Percentiles rank a stretch among this genome's conserved stretches.
Conservation (phyloP, 2,329 filamentous ascomycete species). For the Hymenoscyphus fructigenus region DNA sequence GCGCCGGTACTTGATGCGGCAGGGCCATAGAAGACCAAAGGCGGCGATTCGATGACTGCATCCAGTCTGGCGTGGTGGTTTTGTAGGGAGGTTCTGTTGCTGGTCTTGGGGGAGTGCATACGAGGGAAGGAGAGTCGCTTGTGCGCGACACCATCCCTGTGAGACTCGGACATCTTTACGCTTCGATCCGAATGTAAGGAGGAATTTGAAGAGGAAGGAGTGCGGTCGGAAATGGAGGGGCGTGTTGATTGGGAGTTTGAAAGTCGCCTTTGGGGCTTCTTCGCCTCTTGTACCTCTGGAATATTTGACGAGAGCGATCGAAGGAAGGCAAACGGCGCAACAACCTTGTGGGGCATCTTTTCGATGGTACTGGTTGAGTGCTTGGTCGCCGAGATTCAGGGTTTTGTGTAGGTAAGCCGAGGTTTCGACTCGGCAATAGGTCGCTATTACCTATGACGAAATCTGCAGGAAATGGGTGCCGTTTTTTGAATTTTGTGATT, state of each 20-base stretch:
- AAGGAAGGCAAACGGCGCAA: slow-evolving; percentile 13
- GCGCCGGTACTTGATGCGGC: slow-evolving; percentile 77
- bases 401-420: background rate
- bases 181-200: slow-evolving; percentile 18
- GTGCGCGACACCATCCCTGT: slow-evolving; percentile 11
- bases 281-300: slow-evolving; percentile 20
- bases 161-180: slow-evolving; percentile 28
- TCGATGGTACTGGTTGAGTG: background rate
- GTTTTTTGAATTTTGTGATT: background rate
- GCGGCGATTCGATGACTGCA: slow-evolving; percentile 51
- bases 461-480: background rate
- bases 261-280: slow-evolving; percentile 20
- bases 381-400: background rate
- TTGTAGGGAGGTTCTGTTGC: slow-evolving; percentile 28
- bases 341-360: slow-evolving; percentile 13
- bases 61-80: slow-evolving; percentile 16
- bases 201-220: slow-evolving; percentile 20
- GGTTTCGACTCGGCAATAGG: background rate
- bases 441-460: slow-evolving; percentile 2
- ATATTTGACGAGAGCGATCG: slow-evolving; percentile 7
- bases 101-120: slow-evolving; percentile 28
- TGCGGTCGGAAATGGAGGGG: slow-evolving; percentile 18
- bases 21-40: slow-evolving; percentile 74
- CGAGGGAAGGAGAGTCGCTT: slow-evolving; percentile 31
- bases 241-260: slow-evolving; percentile 19